Percentiles rank a stretch among this genome's conserved stretches.
Conservation (phyloP, 768 basidiomycete genomes). For the Paxillus ammoniavirescens region DNA sequence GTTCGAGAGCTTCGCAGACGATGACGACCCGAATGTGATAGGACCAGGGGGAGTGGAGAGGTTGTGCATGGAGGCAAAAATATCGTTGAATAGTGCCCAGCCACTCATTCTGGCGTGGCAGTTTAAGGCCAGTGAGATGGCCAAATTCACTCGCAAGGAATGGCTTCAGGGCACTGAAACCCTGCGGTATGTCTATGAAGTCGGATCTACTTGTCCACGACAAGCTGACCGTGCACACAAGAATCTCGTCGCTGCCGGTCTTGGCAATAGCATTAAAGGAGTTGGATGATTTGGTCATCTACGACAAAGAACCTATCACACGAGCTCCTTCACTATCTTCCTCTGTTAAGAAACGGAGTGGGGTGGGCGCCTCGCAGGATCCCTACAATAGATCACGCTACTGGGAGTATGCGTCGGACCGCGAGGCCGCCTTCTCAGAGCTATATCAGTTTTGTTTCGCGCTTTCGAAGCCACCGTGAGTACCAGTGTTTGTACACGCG, state of each 20-base stretch:
- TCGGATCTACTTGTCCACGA: neutral
- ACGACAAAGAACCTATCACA: slow-evolving; percentile 38
- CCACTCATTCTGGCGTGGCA: slow-evolving; percentile 80
- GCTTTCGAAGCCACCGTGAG: slow-evolving; percentile 72
- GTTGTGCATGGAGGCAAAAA: slow-evolving; percentile 66
- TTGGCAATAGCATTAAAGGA: slow-evolving; percentile 56
- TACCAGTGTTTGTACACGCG: slow-evolving; percentile 11
- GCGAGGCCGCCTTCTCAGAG: slow-evolving; percentile 53
- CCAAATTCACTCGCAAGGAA: slow-evolving; percentile 62
- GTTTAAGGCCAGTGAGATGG: slow-evolving; percentile 68
- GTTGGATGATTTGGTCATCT: slow-evolving; percentile 61
- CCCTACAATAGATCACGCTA: slow-evolving; percentile 58
- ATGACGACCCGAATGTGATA: slow-evolving; percentile 48
- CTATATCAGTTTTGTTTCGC: slow-evolving; percentile 72
- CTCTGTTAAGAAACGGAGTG: slow-evolving; percentile 34
- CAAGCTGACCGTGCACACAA: slow-evolving; percentile 20
- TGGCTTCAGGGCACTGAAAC: slow-evolving; percentile 60
- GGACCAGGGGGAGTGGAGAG: slow-evolving; percentile 71
- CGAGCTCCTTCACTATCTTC: slow-evolving; percentile 16
- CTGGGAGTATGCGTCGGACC: slow-evolving; percentile 46
- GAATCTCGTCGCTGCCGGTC: slow-evolving; percentile 48
- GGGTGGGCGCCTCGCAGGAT: slow-evolving; percentile 23
- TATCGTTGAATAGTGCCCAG: slow-evolving; percentile 69
- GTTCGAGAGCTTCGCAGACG: slow-evolving; percentile 65
- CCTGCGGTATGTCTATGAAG: slow-evolving; percentile 39